Percentiles rank a stretch among this genome's conserved stretches.
These are phyloP conservation scores for Circinella umbellata DNA, from an alignment of 371 early-diverging fungal genomes.

Conservation along the genomic window DNA sequence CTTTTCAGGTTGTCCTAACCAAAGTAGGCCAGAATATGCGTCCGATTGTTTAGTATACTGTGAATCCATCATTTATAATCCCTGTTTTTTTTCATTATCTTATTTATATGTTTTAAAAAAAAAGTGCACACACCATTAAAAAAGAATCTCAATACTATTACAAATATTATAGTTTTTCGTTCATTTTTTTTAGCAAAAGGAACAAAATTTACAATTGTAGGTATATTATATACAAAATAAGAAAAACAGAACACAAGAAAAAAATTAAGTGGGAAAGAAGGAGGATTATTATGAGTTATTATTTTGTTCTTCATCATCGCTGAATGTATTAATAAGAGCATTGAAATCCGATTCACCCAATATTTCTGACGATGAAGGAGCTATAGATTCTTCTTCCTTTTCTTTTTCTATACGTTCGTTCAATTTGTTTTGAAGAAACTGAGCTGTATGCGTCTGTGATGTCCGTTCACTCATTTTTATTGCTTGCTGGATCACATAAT, in stretches of 20 bases:
- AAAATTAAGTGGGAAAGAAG: neutral
- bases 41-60: constrained; percentile 1
- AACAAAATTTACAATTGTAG: too few species aligned
- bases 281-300: neutral
- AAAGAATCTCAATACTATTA: too few species aligned
- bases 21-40: constrained; percentile 23
- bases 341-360: constrained; percentile 29
- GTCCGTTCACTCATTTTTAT: constrained; percentile 36
- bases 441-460: constrained; percentile 24
- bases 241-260: neutral
- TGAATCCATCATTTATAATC: too few species aligned
- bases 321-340: constrained; percentile 40
- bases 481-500: constrained; percentile 36
- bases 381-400: neutral
- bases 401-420: constrained; percentile 9
- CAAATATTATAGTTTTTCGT: too few species aligned
- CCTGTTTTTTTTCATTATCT: too few species aligned
- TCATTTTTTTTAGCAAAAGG: too few species aligned
- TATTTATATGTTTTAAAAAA: too few species aligned
- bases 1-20: constrained; percentile 18
- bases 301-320: constrained; percentile 41
- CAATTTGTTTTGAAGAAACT: constrained; percentile 19
- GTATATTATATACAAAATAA: neutral
- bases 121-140: too few species aligned
- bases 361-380: constrained; percentile 7